phyloP scores from a whole-genome alignment of 257 asterid genomes.

The Jaltomata sinuosa region DNA sequence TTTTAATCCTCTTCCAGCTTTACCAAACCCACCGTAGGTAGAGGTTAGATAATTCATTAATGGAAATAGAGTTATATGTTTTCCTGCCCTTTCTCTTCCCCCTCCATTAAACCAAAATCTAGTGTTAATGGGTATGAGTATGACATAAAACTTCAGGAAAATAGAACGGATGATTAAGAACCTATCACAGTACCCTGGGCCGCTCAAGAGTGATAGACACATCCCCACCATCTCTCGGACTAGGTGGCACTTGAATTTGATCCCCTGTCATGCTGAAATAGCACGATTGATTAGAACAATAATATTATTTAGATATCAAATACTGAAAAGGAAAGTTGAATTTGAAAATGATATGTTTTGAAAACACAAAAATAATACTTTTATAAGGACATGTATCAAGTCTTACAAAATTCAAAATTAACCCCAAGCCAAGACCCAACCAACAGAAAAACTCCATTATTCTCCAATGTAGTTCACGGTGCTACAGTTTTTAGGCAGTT shows the following conservation, averaged over 20 bases:
- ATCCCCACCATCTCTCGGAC: conserved; percentile 91
- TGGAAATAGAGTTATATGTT: not conserved
- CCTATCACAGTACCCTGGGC: conserved; percentile 46
- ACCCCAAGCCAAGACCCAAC: not conserved
- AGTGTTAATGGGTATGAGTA: not conserved
- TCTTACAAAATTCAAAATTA: not conserved
- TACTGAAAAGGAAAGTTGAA: not conserved
- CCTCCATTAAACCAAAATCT: not conserved
- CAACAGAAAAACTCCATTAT: not conserved
- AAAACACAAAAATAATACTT: not conserved
- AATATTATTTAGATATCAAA: not conserved
- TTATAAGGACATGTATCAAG: not conserved
- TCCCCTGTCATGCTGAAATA: conserved; percentile 88
- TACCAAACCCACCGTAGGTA: not conserved
- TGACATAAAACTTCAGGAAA: not conserved
- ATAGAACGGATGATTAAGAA: not conserved
- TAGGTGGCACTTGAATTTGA: conserved; percentile 73
- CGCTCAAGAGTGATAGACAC: conserved; percentile 44
- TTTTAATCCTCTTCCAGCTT: not conserved
- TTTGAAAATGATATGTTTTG: not conserved
- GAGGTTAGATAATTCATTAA: not conserved
- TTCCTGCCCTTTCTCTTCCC: not conserved
- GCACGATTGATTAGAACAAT: conserved; percentile 11
- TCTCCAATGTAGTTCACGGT: not conserved
- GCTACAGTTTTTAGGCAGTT: not conserved